phyloP scores from a whole-genome alignment of 495 filamentous ascomycete species.

The Talaromyces wortmannii region DNA sequence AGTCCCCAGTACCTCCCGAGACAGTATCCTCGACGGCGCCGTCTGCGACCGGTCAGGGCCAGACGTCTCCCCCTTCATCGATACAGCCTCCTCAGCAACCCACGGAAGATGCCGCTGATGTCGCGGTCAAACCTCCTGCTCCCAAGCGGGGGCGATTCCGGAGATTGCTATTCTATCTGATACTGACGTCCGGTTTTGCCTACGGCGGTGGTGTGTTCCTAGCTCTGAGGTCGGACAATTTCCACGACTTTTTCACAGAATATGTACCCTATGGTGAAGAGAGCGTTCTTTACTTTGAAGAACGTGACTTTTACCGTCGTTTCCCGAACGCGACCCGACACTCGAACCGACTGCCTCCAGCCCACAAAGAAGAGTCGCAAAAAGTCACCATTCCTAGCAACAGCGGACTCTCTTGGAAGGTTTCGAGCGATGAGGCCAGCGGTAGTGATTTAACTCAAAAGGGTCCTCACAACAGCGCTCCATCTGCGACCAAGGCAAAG shows the following conservation, averaged over 20 bases:
- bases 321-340: conserved; percentile 68
- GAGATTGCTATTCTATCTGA: conserved; percentile 63
- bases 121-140: conserved; percentile 38
- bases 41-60: conserved; percentile 36
- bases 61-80: conserved; percentile 9
- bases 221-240: conserved; percentile 89
- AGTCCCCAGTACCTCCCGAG: conserved; percentile 51
- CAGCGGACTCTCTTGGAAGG: conserved; percentile 78
- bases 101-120: conserved; percentile 8
- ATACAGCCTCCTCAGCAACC: conserved; percentile 17
- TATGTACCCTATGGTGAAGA: conserved; percentile 94
- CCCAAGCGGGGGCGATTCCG: conserved; percentile 73
- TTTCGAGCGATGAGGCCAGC: conserved; percentile 49
- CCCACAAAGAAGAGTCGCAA: conserved; percentile 51
- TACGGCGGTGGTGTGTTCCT: conserved; percentile 89
- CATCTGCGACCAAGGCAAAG: conserved; percentile 19
- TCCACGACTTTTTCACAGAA: conserved; percentile 99
- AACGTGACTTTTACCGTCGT: conserved; percentile 84
- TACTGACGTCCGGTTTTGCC: conserved; percentile 64
- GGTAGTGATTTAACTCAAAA: conserved; percentile 37
- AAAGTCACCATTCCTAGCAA: conserved; percentile 78
- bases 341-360: conserved; percentile 35
- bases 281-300: conserved; percentile 93
- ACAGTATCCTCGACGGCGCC: conserved; percentile 55
- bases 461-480: conserved; percentile 41